A percentile compares a stretch with the other conserved stretches of the same genome.
These are phyloP conservation scores for Myriosclerotinia scirpicola DNA, from an alignment of 2,329 filamentous ascomycete genomes.

Conservation along the genomic window DNA sequence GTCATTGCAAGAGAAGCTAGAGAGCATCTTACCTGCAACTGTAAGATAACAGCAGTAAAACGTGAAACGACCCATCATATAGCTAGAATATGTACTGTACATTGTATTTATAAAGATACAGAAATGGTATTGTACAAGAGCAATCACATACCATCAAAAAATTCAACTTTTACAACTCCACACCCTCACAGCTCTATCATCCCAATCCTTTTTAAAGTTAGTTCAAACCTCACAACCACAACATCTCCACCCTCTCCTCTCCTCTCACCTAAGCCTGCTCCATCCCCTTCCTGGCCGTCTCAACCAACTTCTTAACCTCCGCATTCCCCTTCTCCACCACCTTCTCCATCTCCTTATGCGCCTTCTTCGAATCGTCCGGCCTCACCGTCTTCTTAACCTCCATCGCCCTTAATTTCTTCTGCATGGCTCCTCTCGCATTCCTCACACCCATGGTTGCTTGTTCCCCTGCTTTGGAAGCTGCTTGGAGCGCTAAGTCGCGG, in stretches of 20 bases:
- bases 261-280: slow-evolving; percentile 33
- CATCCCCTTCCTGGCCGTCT: slow-evolving; percentile 42
- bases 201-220: neutral
- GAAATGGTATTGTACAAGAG: slow-evolving; percentile 29
- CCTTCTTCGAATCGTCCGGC: slow-evolving; percentile 44
- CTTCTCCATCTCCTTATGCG: slow-evolving; percentile 44
- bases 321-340: slow-evolving; percentile 40
- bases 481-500: slow-evolving; percentile 42
- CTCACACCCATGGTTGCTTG: slow-evolving; percentile 37
- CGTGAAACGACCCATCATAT: slow-evolving; percentile 14
- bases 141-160: slow-evolving; percentile 16
- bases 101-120: slow-evolving; percentile 18
- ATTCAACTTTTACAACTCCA: slow-evolving; percentile 9
- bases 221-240: neutral
- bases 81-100: slow-evolving; percentile 22
- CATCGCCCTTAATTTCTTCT: slow-evolving; percentile 42
- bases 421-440: slow-evolving; percentile 40
- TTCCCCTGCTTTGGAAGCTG: slow-evolving; percentile 40
- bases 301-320: slow-evolving; percentile 43
- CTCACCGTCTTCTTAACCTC: slow-evolving; percentile 40
- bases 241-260: neutral
- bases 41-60: slow-evolving; percentile 9
- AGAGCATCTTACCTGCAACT: slow-evolving; percentile 32
- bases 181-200: neutral
- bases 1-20: slow-evolving; percentile 37